phyloP scores from a whole-genome alignment of 495 filamentous ascomycete genomes.

The Lepraria neglecta region DNA sequence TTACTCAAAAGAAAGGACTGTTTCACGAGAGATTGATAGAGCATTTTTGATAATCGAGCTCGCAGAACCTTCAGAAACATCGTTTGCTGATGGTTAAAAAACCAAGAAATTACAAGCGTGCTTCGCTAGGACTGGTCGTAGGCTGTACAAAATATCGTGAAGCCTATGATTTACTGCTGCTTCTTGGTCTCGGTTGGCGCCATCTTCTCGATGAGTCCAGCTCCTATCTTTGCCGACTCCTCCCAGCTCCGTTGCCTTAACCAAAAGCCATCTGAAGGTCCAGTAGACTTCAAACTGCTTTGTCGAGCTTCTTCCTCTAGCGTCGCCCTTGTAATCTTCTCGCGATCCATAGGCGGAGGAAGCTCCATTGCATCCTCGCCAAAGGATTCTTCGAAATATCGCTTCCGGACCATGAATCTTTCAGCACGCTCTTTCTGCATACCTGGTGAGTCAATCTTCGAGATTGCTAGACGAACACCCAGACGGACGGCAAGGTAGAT shows the following conservation, averaged over 20 bases:
- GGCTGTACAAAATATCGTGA: background rate
- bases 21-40: background rate
- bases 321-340: constrained; percentile 39
- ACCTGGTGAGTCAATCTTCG: constrained; percentile 78
- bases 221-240: constrained; percentile 55
- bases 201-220: constrained; percentile 48
- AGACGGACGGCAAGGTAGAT: constrained; percentile 69
- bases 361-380: constrained; percentile 33
- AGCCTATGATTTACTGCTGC: constrained; percentile 38
- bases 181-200: constrained; percentile 49
- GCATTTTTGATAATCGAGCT: no score
- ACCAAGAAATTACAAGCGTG: background rate
- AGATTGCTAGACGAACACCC: constrained; percentile 60
- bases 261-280: constrained; percentile 65
- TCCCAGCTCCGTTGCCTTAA: constrained; percentile 54
- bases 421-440: constrained; percentile 73
- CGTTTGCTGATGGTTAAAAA: background rate
- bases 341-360: constrained; percentile 31
- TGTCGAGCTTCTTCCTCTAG: constrained; percentile 66
- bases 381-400: constrained; percentile 58
- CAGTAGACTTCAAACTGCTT: constrained; percentile 44
- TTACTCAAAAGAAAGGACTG: background rate
- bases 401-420: constrained; percentile 65
- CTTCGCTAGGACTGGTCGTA: background rate
- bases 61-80: background rate